phyloP scores from a whole-genome alignment of 768 basidiomycete genomes.

The Boletus rubropictus region DNA sequence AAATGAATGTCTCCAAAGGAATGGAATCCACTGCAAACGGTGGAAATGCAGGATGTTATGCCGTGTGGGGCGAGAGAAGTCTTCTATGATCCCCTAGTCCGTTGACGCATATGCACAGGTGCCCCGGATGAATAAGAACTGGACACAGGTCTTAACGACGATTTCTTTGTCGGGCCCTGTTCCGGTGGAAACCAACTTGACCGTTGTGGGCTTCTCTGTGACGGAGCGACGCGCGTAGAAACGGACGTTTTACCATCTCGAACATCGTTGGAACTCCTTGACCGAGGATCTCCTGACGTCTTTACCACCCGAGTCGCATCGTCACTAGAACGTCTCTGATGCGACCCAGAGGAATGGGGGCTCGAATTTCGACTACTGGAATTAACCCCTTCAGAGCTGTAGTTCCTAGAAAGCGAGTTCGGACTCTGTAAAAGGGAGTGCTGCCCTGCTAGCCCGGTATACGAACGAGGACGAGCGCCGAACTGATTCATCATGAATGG shows the following conservation, averaged over 20 bases:
- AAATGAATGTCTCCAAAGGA: conserved; percentile 22
- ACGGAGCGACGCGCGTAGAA: conserved; percentile 5
- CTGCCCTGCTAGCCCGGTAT: conserved; percentile 28
- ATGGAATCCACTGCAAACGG: conserved; percentile 9
- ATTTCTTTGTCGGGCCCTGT: conserved; percentile 9
- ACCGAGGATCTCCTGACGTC: conserved; percentile 6
- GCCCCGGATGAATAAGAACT: conserved; percentile 9
- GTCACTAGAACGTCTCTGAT: conserved; percentile 30
- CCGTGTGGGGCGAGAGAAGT: background rate
- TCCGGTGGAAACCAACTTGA: conserved; percentile 24
- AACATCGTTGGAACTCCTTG: conserved; percentile 16
- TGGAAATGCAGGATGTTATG: conserved; percentile 9
- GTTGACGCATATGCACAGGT: conserved; percentile 14
- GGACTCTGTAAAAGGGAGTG: conserved; percentile 23
- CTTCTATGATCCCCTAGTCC: conserved; percentile 20
- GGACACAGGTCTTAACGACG: conserved; percentile 16
- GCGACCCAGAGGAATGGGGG: conserved; percentile 16
- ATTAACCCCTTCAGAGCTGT: conserved; percentile 23
- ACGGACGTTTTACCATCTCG: conserved; percentile 9
- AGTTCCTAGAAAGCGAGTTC: conserved; percentile 17
- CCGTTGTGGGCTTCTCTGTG: conserved; percentile 16
- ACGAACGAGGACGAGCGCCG: conserved; percentile 36
- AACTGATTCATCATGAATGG: conserved; percentile 70
- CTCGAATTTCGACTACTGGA: conserved; percentile 17
- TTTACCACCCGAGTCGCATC: conserved; percentile 20